Base-by-base conservation (phyloP, 768 basidiomycete genomes). In the Pisolithus tinctorius region DNA sequence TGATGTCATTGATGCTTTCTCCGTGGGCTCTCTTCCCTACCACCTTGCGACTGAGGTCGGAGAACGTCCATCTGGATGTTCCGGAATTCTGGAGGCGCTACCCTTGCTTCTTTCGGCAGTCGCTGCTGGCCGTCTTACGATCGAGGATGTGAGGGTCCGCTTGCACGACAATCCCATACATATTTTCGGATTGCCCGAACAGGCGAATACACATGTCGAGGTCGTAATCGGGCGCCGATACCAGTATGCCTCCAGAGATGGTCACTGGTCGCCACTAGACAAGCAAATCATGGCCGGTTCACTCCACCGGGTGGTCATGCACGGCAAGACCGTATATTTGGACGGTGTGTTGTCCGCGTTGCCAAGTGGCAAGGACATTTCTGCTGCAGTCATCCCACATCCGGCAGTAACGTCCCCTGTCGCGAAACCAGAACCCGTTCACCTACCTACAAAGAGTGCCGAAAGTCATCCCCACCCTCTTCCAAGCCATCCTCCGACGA, bases 141-240 rank as follows among this genome's bases (percentile, higher is more conserved):
- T 96, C 49, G 81, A 89, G 38, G 91, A 89, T 64, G 82, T 99
- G 57, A 83, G 82, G 34, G 63, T 74, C n/a, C 83, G 93, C 44
- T 67, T 97, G 16, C 84, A 93, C 63, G 93, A 97, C 61, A 97
- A 96, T 67, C 95, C 96, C 1, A 79, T 88, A 17, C 78, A 81
- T 38, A 97, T 99, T 63, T 96, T 98, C 64, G 86, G 85, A 31
- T 77, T 98, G 11, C 85, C 91, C 0, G 92, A 96, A 55, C 90
- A 92, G 62, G 63, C 78, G 5, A 80, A 91, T 54, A 93, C 93
- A 1, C 86, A 85, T 56, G 89, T 96, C 36, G 96, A 99, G 63
- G 90, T 99, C 42, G 90, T 94, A 56, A 72, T 96, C 26, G 88
- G 90, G 51, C 82, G 96, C 47, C 77, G 75, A 51, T 74, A 78